phyloP scores from a whole-genome alignment of 208 protist genomes.

The Tritrichomonas musculus region DNA sequence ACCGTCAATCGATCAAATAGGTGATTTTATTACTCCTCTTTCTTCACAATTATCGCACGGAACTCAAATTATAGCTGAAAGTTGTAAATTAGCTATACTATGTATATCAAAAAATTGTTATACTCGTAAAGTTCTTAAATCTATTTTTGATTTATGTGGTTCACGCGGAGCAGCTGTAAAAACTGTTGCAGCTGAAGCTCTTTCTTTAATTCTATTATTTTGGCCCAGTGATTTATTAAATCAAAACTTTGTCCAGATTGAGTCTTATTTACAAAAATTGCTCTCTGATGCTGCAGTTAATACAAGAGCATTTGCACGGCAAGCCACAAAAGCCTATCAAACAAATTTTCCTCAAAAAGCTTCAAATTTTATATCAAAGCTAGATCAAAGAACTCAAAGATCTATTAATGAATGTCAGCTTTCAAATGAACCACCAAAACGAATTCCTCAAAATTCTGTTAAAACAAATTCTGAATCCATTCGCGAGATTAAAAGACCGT shows the following conservation, averaged over 20 bases:
- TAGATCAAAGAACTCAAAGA: too few relatives aligned
- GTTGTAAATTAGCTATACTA: not conserved
- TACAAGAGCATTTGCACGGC: not conserved
- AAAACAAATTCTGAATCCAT: too few relatives aligned
- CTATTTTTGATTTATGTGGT: not conserved
- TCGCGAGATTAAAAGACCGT: too few relatives aligned
- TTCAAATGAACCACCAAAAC: too few relatives aligned
- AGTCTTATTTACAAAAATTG: not conserved
- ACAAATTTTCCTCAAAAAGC: too few relatives aligned
- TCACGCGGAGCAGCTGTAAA: not conserved
- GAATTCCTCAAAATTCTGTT: too few relatives aligned
- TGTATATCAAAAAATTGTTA: not conserved
- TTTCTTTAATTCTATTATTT: not conserved
- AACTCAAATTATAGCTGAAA: constrained; percentile 6
- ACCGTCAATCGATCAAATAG: not conserved
- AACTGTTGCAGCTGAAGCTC: not conserved
- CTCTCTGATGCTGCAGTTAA: not conserved
- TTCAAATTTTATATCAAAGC: too few relatives aligned
- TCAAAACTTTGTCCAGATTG: not conserved
- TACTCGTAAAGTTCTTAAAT: not conserved
- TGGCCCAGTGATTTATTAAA: not conserved
- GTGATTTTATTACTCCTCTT: not conserved
- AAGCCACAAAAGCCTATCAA: too few relatives aligned
- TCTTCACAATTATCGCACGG: not conserved
- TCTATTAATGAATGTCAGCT: too few relatives aligned